Base-by-base conservation (phyloP, 2,329 filamentous ascomycete species). In the Ophiostoma angusticollis region DNA sequence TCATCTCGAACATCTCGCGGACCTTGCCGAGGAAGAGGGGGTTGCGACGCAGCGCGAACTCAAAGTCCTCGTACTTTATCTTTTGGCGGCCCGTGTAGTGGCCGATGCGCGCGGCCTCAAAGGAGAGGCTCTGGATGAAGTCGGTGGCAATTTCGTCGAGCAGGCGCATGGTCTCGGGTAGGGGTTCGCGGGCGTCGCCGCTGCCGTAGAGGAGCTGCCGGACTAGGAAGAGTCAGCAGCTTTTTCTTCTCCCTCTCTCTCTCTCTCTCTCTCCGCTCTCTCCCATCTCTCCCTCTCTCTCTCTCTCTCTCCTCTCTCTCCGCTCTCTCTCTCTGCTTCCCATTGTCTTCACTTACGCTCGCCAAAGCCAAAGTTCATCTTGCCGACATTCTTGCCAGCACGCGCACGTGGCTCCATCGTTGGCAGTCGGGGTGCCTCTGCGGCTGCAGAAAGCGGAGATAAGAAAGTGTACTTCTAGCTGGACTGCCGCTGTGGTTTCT, bases 51-150 rank as follows among this genome's bases (percentile, higher is more conserved):
- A 96, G 74, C 28, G 86, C 85, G 60, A 93, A 98, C 54, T 93
- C 86, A 63, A 98, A 94, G 60, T 98, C 91, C 54, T 95, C 89
- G 53, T 93, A 84, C 59, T 98, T 98, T 62, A 98, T 86, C 63
- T 98, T 98, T 53, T 93, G 84, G 2, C 91, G 82, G 1, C 86
- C 81, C 3, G 83, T 78, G 59, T 93, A 84, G 57, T 84, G 78
- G 1, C 91, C 91, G 38, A 80, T 79, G 31, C 84, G 77, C 5
- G 86, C 84, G 4, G 91, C 89, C 55, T 85, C 80, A 64, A 93
- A 91, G 61, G 84, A 89, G 39, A 91, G 79, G 58, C 91, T 85
- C 56, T 93, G 85, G 57, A 96, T 84, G 67, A 93, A 95, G 65
- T 96, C 91, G 46, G 87, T 94, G 45, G 94, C 76, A 50, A 96